Base-by-base conservation (phyloP, 805 yeast species). In the Saccharomycopsis fermentans region DNA sequence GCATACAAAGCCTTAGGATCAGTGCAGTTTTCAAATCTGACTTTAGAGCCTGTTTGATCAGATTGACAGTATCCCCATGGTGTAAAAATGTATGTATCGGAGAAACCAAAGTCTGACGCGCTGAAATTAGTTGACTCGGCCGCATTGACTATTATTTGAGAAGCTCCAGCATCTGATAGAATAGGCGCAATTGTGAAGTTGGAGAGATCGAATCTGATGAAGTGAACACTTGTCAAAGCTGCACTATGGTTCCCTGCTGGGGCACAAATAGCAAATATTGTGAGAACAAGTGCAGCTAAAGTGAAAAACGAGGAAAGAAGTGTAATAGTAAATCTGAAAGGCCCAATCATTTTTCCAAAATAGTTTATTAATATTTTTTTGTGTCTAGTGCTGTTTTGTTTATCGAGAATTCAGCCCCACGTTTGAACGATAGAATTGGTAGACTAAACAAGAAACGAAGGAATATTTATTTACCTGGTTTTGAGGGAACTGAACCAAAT, bases 41-140 rank as follows among this genome's bases (percentile, higher is more conserved):
- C 59, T 52, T 65, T 65, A 55, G 64, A 53, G 59, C 63, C 55
- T 64, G 55, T n/a, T 43, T 56, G 58, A 58, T 66, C 63, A 24
- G 83, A 85, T 57, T 73, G 65, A 69, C 90, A 84, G 70, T 81
- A 83, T 26, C 86, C 85, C 80, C 86, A 84, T 63, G 81, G 70
- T 39, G 88, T 87, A 36, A 82, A 71, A 16, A 79, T 74, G 63
- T 80, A 80, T 32, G 78, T 72, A 50, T 76, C 77, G 2, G 79
- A 68, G 8, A 82, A 64, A 1, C 79, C 79, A 2, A 74, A 62
- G 4, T 62, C 65, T n/a, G 65, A 29, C 21, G 63, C 59, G 24
- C 62, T 43, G 9, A 61, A 51, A 48, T 39, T 37, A 34, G 54
- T 35, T 5, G 52, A 17, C 14, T 66, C 43, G 56, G 60, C 37